These are phyloP conservation scores for Tanacetum coccineum DNA, from an alignment of 129 eudicot species.

Conservation along the genomic window DNA sequence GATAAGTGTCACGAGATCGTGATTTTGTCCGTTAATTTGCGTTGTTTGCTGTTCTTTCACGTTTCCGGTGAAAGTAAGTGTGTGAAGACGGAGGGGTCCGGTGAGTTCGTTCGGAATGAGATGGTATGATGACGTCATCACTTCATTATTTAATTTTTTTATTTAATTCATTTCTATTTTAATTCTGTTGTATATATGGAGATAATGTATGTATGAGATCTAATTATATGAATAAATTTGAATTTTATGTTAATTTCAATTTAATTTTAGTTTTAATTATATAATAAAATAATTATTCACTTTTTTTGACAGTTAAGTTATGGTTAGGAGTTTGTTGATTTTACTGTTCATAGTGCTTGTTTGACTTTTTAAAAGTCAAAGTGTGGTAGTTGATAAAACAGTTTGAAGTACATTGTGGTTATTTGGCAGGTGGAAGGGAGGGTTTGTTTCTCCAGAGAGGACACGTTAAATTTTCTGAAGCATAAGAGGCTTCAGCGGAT, in stretches of 20 bases:
- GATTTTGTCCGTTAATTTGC: conserved; percentile 38
- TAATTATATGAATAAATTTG: no score
- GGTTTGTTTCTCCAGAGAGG: conserved; percentile 79
- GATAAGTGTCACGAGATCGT: conserved; percentile 37
- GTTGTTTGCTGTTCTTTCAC: conserved; percentile 3
- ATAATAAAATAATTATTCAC: background rate
- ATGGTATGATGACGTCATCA: conserved; percentile 50
- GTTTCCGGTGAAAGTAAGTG: conserved; percentile 26
- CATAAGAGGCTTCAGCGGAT: conserved; percentile 75
- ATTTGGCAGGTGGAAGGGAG: conserved; percentile 91
- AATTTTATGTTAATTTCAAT: no score
- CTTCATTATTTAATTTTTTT: conserved; percentile 3
- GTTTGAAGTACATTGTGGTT: conserved; percentile 14
- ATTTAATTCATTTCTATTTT: background rate
- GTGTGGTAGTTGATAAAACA: no score
- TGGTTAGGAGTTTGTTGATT: conserved; percentile 29
- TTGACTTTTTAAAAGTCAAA: conserved; percentile 24
- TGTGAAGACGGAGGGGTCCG: conserved; percentile 63
- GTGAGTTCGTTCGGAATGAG: conserved; percentile 51
- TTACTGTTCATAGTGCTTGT: conserved; percentile 27
- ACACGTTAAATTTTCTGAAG: conserved; percentile 70
- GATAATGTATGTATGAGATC: background rate
- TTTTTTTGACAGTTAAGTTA: conserved; percentile 4
- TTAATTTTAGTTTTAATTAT: no score
- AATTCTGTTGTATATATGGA: background rate